These are phyloP conservation scores for Penicillium sp. DNA, from an alignment of 2,329 filamentous ascomycete species.

Conservation along the genomic window DNA sequence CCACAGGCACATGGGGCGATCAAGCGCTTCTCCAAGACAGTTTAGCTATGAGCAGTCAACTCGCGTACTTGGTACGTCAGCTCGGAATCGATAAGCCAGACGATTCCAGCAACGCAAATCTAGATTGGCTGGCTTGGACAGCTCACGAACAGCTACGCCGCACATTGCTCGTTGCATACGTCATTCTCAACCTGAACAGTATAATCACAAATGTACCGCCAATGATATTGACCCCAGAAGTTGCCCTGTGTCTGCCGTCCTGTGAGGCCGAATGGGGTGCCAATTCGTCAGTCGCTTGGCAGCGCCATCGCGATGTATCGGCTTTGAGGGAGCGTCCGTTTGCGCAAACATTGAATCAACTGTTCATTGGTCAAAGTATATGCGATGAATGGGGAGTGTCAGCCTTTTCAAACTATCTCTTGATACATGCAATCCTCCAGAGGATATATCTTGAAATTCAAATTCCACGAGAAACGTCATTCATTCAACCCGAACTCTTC, in stretches of 20 bases:
- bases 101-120: constrained; percentile 44
- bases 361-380: constrained; percentile 1
- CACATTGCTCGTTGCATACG: constrained; percentile 16
- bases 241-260: constrained; percentile 11
- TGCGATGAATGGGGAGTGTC: neutral
- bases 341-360: neutral
- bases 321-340: neutral
- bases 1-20: constrained; percentile 6
- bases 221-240: constrained; percentile 10
- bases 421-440: neutral
- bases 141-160: constrained; percentile 11
- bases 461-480: neutral
- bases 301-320: neutral
- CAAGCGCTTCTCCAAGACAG: constrained; percentile 1
- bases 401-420: neutral
- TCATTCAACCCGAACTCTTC: neutral
- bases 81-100: constrained; percentile 61
- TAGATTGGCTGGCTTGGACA: constrained; percentile 31
- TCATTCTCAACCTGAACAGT: constrained; percentile 15
- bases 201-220: constrained; percentile 15
- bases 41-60: constrained; percentile 7
- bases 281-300: neutral
- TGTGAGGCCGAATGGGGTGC: constrained; percentile 14
- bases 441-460: neutral
- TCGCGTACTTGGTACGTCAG: constrained; percentile 27